Evolutionary conservation across 2,329 filamentous ascomycete species (phyloP), one percentile per base, ranked within the genome.

Genomic region (Sclerotinia spermophila): DNA sequence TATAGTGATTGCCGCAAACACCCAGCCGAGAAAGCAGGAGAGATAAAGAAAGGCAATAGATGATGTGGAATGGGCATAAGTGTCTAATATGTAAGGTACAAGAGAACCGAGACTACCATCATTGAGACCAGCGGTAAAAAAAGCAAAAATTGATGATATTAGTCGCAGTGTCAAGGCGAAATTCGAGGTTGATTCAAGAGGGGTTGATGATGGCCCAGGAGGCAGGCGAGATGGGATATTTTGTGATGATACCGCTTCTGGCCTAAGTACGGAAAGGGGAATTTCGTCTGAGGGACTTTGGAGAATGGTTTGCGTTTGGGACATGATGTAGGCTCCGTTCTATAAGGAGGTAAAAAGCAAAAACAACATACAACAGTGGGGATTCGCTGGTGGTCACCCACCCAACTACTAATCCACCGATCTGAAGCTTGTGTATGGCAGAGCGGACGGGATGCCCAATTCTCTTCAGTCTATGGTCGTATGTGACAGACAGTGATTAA

Each of bases 81-180:
- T 83, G 7, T 83, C 81, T 5, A 90, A 82, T 15, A 91, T 83
- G 75, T 90, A 89, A 0, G 89, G 89, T 1, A 90, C 84, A 21
- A 91, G 73, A 1, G 89, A 84, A 3, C 89, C 89, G 0, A 90
- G 80, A 72, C 85, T 89, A 44, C 89, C 89, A 76, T 91, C 89
- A 70, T 90, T 91, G 62, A 87, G 82, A 0, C 89, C 89, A 0
- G 89, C 87, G 42, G 88, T 86, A 75, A 91, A 89, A 80, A 90
- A 91, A 0, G 87, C 88, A 73, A 89, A 85, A 0, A 84, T 85
- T 3, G 86, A 83, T 58, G 85, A 86, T 51, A 85, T 68, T 3
- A 90, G 78, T 76, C 87, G 89, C 48, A 58, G 11, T 30, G 58
- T 42, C 64, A 67, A 5, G 48, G n/a, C 1, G 40, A 33, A 24